Percentiles rank a stretch among this genome's conserved stretches.
Conservation (phyloP, 2,329 filamentous ascomycete species). For the Camillea tinctor region DNA sequence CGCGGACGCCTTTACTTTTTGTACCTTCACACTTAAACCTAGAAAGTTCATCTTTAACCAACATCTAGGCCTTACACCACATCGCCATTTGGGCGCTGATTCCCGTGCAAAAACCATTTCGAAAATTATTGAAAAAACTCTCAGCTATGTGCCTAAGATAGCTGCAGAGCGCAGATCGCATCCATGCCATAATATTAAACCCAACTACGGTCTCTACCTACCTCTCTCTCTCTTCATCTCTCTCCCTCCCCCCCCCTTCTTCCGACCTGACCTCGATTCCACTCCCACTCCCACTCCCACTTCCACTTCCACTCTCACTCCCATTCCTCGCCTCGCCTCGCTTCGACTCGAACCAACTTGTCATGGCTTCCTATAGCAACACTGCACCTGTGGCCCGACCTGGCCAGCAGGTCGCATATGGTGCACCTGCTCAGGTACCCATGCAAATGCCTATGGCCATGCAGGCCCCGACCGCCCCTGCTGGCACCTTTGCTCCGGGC, state of each 20-base stretch:
- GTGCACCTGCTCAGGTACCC: slow-evolving; percentile 30
- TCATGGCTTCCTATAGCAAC: slow-evolving; percentile 31
- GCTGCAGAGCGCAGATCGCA: slow-evolving; percentile 21
- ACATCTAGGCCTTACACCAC: background rate
- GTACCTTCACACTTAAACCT: background rate
- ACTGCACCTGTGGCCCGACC: slow-evolving; percentile 35
- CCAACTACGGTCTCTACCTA: slow-evolving; percentile 1
- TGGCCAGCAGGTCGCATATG: slow-evolving; percentile 42
- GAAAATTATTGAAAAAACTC: background rate
- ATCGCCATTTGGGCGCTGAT: background rate
- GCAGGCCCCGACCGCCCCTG: slow-evolving; percentile 48
- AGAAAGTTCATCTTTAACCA: background rate
- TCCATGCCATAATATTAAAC: slow-evolving; percentile 27
- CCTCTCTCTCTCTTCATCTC: background rate
- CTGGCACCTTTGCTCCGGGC: slow-evolving; percentile 85
- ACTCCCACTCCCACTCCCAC: slow-evolving; percentile 13
- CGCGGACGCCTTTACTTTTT: no score
- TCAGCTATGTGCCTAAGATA: slow-evolving; percentile 23
- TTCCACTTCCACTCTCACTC: slow-evolving; percentile 1
- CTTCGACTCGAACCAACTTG: slow-evolving; percentile 1
- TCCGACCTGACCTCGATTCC: slow-evolving; percentile 3
- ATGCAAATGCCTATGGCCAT: slow-evolving; percentile 37
- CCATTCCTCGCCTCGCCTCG: background rate
- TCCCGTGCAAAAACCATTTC: background rate
- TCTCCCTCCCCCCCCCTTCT: background rate